Evolutionary conservation across 2,329 filamentous ascomycete species (phyloP).

Genomic region (Metarhizium brunneum): DNA sequence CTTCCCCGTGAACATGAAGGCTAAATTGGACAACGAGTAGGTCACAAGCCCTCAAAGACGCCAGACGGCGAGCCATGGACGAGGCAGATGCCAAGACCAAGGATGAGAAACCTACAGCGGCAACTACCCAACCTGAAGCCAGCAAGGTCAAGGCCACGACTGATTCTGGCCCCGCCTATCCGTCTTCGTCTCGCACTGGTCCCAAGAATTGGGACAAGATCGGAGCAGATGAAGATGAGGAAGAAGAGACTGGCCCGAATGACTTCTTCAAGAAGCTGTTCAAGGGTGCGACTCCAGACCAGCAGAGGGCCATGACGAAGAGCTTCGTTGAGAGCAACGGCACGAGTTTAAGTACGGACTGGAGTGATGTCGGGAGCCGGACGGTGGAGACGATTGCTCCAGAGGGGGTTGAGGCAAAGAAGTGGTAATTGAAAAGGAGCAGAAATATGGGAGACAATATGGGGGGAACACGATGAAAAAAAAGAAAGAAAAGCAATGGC

Average conservation of each 20-base stretch:
- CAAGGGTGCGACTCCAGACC: slow-evolving; percentile 65
- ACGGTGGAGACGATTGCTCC: slow-evolving; percentile 66
- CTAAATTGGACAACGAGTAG: not conserved
- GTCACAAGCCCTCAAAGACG: not conserved
- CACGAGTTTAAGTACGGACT: slow-evolving; percentile 85
- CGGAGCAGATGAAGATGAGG: slow-evolving; percentile 43
- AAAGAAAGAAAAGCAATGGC: not conserved
- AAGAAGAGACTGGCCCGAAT: slow-evolving; percentile 57
- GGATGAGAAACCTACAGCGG: not conserved
- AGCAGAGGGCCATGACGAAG: slow-evolving; percentile 93
- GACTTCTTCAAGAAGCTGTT: slow-evolving; percentile 88
- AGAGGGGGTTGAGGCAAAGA: slow-evolving; percentile 68
- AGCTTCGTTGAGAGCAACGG: slow-evolving; percentile 91
- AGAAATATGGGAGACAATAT: too few species aligned
- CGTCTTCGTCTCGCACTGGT: slow-evolving; percentile 74
- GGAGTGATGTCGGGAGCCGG: slow-evolving; percentile 67
- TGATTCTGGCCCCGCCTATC: slow-evolving; percentile 51
- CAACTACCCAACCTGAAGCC: not conserved
- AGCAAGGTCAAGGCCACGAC: not conserved
- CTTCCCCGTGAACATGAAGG: too few species aligned
- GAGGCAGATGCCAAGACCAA: not conserved
- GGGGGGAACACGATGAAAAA: not conserved
- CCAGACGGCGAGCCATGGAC: not conserved
- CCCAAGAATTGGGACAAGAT: slow-evolving; percentile 91
- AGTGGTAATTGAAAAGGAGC: slow-evolving; percentile 38